These are phyloP conservation scores for Xylaria nigripes DNA, from an alignment of 495 filamentous ascomycete species.

Conservation along the genomic window DNA sequence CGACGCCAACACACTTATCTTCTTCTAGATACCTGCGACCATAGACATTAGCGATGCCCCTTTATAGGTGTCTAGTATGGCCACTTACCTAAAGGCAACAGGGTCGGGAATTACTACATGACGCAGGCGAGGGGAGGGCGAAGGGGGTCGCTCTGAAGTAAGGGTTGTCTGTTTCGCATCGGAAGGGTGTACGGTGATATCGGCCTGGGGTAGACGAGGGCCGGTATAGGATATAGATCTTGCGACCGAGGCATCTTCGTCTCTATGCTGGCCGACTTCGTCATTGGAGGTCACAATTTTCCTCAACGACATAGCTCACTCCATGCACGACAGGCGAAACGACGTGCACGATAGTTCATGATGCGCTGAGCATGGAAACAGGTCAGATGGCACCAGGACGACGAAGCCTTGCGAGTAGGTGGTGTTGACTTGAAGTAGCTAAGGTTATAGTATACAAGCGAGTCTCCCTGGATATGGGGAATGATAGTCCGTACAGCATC, in stretches of 20 bases:
- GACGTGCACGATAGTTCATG: slow-evolving; percentile 15
- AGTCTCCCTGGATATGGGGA: no score
- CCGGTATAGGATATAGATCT: slow-evolving; percentile 5
- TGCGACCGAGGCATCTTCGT: slow-evolving; percentile 1
- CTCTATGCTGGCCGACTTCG: slow-evolving; percentile 5
- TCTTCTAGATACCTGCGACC: slow-evolving; percentile 70
- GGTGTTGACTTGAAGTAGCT: background rate
- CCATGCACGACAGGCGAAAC: slow-evolving; percentile 1
- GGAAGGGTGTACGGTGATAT: slow-evolving; percentile 10
- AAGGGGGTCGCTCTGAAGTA: slow-evolving; percentile 5
- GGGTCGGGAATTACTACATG: slow-evolving; percentile 65
- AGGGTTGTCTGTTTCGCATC: slow-evolving; percentile 11
- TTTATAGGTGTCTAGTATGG: background rate
- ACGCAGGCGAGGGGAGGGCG: slow-evolving; percentile 25
- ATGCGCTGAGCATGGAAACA: slow-evolving; percentile 14
- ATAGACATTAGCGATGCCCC: background rate
- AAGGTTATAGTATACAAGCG: background rate
- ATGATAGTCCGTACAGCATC: no score
- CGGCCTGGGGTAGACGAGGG: slow-evolving; percentile 6
- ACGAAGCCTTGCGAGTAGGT: background rate
- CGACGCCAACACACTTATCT: slow-evolving; percentile 66
- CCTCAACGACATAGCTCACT: slow-evolving; percentile 25
- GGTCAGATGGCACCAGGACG: background rate
- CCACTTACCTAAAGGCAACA: slow-evolving; percentile 53
- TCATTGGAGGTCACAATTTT: slow-evolving; percentile 21